Conservation (phyloP, 2,329 filamentous ascomycete species). For the Cadophora sp. region DNA sequence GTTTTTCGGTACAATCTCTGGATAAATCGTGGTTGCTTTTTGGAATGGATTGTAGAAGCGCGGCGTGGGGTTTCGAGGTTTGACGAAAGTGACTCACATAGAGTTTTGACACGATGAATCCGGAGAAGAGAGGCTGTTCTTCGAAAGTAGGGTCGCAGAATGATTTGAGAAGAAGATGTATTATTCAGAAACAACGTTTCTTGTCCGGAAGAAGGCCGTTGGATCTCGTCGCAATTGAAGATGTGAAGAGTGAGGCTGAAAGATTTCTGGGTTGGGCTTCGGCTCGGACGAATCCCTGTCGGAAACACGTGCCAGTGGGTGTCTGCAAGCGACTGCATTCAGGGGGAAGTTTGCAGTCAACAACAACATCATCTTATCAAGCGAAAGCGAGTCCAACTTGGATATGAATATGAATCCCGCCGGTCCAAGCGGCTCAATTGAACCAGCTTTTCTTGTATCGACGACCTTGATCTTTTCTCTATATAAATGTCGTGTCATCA, state of each 20-base stretch:
- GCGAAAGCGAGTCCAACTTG: neutral
- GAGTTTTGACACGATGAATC: neutral
- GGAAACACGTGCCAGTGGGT: slow-evolving; percentile 9
- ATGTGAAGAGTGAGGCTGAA: slow-evolving; percentile 9
- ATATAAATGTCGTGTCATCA: too few relatives aligned
- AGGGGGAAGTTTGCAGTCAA: neutral
- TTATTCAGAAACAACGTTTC: neutral
- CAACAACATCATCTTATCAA: neutral
- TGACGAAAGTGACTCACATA: slow-evolving; percentile 24
- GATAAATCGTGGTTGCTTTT: slow-evolving; percentile 12
- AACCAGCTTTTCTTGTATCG: neutral
- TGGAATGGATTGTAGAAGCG: slow-evolving; percentile 15
- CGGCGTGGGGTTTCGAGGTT: slow-evolving; percentile 23
- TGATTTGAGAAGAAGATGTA: neutral
- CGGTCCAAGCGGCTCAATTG: neutral
- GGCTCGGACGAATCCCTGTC: neutral
- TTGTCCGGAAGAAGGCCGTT: neutral
- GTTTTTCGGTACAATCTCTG: neutral
- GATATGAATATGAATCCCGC: neutral
- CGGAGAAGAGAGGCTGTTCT: neutral
- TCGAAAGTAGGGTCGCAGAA: neutral
- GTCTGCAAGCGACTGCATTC: neutral
- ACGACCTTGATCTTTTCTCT: too few relatives aligned
- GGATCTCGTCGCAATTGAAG: neutral
- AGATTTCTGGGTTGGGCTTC: neutral